These are phyloP conservation scores for Dalechampia spathulata DNA, from an alignment of 441 rosid genomes.

Conservation along the genomic window DNA sequence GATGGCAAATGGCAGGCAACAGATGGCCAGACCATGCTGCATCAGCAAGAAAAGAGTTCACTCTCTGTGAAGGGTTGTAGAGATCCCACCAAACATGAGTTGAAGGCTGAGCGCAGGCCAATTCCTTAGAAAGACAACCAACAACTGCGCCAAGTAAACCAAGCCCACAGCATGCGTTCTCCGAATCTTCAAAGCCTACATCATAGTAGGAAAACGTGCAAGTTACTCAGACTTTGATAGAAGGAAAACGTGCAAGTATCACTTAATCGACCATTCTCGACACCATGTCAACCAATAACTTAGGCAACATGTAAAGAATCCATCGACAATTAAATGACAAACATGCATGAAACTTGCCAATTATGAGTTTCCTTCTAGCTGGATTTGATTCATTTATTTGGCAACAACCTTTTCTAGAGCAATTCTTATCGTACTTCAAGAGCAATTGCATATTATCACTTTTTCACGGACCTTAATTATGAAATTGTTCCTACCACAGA, in stretches of 20 bases:
- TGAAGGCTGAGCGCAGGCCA: conserved; percentile 43
- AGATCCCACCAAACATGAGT: conserved; percentile 64
- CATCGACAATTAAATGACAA: too few relatives aligned
- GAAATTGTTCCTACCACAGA: background rate
- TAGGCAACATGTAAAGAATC: too few relatives aligned
- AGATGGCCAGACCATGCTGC: conserved; percentile 45
- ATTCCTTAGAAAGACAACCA: conserved; percentile 47
- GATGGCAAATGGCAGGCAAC: conserved; percentile 35
- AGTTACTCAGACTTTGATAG: too few relatives aligned
- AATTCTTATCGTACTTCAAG: too few relatives aligned
- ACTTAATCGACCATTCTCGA: too few relatives aligned
- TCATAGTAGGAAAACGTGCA: background rate
- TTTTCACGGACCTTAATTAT: background rate
- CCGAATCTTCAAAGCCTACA: conserved; percentile 40
- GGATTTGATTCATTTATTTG: background rate
- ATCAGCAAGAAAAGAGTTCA: conserved; percentile 43
- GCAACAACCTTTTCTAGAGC: too few relatives aligned
- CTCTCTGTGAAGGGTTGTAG: conserved; percentile 46
- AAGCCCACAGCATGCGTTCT: conserved; percentile 49
- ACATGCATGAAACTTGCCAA: too few relatives aligned
- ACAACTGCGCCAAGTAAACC: conserved; percentile 34
- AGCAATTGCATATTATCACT: background rate
- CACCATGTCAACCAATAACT: too few relatives aligned
- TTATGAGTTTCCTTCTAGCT: background rate
- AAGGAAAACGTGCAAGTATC: too few relatives aligned